Conservation (phyloP, 73 alveolate genomes). For the Blepharisma stoltei region DNA sequence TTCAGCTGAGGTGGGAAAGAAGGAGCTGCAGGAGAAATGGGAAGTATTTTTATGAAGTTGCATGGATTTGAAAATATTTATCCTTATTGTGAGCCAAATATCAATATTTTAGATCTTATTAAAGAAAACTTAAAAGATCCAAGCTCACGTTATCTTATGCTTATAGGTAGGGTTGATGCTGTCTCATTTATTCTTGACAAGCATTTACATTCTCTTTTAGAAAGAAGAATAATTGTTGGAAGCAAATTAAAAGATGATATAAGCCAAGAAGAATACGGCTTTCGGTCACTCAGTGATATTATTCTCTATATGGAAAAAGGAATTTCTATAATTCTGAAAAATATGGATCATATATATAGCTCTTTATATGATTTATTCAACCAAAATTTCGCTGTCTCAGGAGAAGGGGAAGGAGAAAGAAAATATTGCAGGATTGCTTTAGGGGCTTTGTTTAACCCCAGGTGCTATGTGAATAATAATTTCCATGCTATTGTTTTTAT, state of each 20-base stretch:
- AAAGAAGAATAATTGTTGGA: conserved; percentile 9
- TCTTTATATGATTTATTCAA: conserved; percentile 30
- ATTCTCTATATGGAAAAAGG: conserved; percentile 30
- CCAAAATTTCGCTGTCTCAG: conserved; percentile 15
- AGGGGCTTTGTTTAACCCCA: conserved; percentile 29
- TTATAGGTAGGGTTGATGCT: background rate
- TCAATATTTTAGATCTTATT: background rate
- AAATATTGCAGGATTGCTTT: conserved; percentile 28
- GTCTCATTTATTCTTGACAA: conserved; percentile 9
- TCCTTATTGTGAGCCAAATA: background rate
- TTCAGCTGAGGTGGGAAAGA: background rate
- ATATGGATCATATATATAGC: conserved; percentile 31
- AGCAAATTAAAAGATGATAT: conserved; percentile 14
- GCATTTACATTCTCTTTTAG: background rate
- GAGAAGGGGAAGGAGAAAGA: background rate
- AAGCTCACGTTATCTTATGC: conserved; percentile 15
- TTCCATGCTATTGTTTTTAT: conserved; percentile 11
- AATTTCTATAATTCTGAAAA: conserved; percentile 1
- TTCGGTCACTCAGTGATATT: background rate
- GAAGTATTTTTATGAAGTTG: background rate
- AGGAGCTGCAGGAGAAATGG: background rate
- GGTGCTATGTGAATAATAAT: conserved; percentile 16
- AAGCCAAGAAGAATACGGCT: background rate
- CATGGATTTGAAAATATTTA: background rate
- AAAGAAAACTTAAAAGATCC: background rate